Evolutionary conservation across 305 asterid genomes (phyloP).

Genomic region (Rubia peregrina): DNA sequence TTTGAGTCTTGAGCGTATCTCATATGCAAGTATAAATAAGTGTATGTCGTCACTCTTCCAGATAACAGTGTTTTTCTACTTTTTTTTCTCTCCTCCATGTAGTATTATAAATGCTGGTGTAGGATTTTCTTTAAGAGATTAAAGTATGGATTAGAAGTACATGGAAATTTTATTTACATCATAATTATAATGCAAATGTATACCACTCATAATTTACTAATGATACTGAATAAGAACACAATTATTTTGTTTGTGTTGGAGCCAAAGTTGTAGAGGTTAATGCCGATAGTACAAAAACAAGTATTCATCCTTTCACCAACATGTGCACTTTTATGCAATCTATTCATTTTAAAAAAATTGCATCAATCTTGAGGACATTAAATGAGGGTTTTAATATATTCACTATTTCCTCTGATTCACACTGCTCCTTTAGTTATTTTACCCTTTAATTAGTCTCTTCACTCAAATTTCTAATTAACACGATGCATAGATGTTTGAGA

Average conservation of each 20-base stretch:
- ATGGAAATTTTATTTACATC: not conserved
- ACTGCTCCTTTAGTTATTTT: not conserved
- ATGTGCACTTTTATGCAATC: not conserved
- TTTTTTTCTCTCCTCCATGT: not conserved
- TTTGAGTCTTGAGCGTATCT: not conserved
- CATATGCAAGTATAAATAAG: not conserved
- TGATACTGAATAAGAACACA: not conserved
- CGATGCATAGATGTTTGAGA: too few species aligned
- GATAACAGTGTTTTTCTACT: not conserved
- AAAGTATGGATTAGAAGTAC: not conserved
- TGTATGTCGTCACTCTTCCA: not conserved
- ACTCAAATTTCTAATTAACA: too few species aligned
- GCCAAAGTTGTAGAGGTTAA: not conserved
- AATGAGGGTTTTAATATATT: not conserved
- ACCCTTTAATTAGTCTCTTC: not conserved
- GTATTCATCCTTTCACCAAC: not conserved
- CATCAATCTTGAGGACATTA: slow-evolving; percentile 1
- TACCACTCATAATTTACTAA: not conserved
- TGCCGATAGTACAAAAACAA: not conserved
- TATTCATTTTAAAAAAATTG: not conserved
- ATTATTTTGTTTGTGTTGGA: not conserved
- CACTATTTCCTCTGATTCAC: not conserved
- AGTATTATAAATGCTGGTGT: not conserved
- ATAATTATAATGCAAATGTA: too few species aligned
- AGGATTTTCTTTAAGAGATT: not conserved